Conservation (phyloP, 768 basidiomycete species). For the Mycena kentingensis region DNA sequence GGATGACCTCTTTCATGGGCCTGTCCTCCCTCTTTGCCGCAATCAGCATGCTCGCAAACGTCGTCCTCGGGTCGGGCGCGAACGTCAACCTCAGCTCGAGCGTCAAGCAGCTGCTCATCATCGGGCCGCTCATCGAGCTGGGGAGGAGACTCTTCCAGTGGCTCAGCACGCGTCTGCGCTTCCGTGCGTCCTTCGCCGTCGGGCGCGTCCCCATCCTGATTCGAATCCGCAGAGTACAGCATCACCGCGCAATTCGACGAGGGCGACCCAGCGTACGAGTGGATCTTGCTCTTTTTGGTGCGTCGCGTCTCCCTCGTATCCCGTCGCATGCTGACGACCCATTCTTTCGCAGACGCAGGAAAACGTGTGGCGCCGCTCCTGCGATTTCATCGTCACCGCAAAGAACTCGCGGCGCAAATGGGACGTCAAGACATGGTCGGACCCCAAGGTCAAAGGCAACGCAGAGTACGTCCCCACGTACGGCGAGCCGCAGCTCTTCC, state of each 20-base stretch:
- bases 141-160: conserved; percentile 24
- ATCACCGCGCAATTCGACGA: conserved; percentile 49
- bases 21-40: conserved; percentile 15
- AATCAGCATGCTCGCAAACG: conserved; percentile 8
- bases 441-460: conserved; percentile 26
- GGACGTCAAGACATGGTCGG: conserved; percentile 33
- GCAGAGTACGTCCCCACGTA: conserved; percentile 46
- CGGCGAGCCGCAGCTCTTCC: conserved; percentile 41
- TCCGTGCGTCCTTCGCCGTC: conserved; percentile 34
- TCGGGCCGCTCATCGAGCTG: conserved; percentile 13
- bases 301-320: no score
- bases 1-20: conserved; percentile 19
- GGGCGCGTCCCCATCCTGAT: neutral
- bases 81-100: no score
- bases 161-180: conserved; percentile 37
- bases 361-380: conserved; percentile 45
- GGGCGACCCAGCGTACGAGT: conserved; percentile 52
- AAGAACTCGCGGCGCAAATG: conserved; percentile 43
- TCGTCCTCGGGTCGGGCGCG: conserved; percentile 15
- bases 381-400: conserved; percentile 42
- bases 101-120: conserved; percentile 10
- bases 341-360: conserved; percentile 36
- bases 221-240: conserved; percentile 42
- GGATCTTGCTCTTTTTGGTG: conserved; percentile 49
- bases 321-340: no score